Evolutionary conservation across 1,284 basidiomycete species (phyloP), one percentile per base, ranked within the genome.

Genomic region (Fomes fomentarius): DNA sequence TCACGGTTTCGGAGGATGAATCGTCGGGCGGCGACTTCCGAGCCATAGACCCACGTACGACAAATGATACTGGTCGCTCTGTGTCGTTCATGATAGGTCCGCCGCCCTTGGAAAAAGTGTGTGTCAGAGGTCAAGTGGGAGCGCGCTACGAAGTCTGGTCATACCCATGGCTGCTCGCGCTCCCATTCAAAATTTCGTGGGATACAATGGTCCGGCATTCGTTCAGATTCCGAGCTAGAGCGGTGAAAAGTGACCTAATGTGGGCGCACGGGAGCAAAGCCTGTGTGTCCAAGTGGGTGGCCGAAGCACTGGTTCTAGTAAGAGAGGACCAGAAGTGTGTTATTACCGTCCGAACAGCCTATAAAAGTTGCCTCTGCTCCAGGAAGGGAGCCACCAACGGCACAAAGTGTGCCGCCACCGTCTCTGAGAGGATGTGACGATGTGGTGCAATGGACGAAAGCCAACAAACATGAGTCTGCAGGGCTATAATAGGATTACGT

Each of bases 11-110:
- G n/a, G 52, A 15, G 19, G 28, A 42, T n/a, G n/a, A n/a, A 47
- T 38, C 31, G 43, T 44, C 45, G 21, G 41, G 30, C 17, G 51
- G 37, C 0, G 50, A 10, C 22, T 47, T 52, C 42, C 57, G 52
- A 10, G 47, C 41, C 37, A 65, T 42, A 7, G 56, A 21, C 15
- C 57, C 53, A 41, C 61, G 58, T 33, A 58, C 46, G 3, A 62
- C 15, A 31, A 65, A 65, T 14, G 64, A 65, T 17, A 58, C 26
- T 10, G 64, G 64, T 38, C 44, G 48, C 41, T 55, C 63, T 2
- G 57, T 24, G 2, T 50, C 48, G 6, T 35, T 41, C 59, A 61
- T 59, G 45, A 65, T 50, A 44, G 52, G 30, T 12, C 52, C 47
- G 38, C 55, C 58, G 17, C 48, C 48, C 54, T 57, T 39, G 31